Evolutionary conservation across 1,139 yeast species (phyloP).

Genomic region (Pichia sp.): DNA sequence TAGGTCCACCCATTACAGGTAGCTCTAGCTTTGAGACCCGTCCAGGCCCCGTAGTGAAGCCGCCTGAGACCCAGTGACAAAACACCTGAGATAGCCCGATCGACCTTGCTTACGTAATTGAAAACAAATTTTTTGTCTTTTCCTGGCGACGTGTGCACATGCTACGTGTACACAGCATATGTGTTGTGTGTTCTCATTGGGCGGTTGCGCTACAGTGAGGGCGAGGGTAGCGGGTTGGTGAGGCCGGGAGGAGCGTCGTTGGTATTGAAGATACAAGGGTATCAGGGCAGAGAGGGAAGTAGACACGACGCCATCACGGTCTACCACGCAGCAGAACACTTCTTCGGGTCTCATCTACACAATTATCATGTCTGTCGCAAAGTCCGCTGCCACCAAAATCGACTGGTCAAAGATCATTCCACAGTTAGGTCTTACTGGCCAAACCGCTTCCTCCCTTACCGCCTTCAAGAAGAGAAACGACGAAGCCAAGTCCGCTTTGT

Average conservation of each 20-base stretch:
- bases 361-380: constrained; percentile 34
- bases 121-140: neutral
- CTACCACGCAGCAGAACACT: neutral
- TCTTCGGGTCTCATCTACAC: neutral
- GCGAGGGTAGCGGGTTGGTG: neutral
- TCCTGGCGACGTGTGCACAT: neutral
- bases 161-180: neutral
- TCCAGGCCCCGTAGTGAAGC: no score
- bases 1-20: no score
- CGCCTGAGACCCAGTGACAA: no score
- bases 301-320: neutral
- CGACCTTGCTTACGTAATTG: neutral
- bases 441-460: constrained; percentile 81
- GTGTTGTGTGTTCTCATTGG: constrained; percentile 6
- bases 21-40: no score
- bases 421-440: constrained; percentile 87
- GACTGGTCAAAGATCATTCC: constrained; percentile 93
- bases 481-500: constrained; percentile 84
- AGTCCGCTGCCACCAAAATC: constrained; percentile 79
- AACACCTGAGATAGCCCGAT: no score
- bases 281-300: neutral
- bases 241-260: neutral
- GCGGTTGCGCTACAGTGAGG: neutral
- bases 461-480: constrained; percentile 98
- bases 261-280: neutral